Conservation (phyloP, 331 rosid species). For the Phaseolus coccineus region DNA sequence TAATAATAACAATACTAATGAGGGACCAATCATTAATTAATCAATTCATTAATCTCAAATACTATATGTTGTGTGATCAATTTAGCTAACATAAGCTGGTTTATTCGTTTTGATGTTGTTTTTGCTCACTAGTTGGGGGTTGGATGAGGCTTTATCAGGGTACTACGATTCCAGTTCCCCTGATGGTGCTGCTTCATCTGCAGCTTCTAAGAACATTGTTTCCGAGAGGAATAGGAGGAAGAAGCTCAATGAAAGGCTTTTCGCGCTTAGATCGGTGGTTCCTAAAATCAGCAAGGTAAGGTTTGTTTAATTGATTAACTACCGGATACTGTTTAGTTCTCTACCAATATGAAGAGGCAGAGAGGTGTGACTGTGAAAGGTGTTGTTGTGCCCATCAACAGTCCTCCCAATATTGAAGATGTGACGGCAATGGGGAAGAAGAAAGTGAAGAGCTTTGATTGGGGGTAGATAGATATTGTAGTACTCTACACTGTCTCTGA, state of each 20-base stretch:
- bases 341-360: too few relatives aligned
- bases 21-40: neutral
- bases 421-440: too few relatives aligned
- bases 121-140: slow-evolving; percentile 64
- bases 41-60: neutral
- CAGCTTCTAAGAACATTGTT: slow-evolving; percentile 85
- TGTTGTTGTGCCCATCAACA: too few relatives aligned
- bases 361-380: too few relatives aligned
- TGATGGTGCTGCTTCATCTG: slow-evolving; percentile 81
- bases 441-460: too few relatives aligned
- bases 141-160: slow-evolving; percentile 78
- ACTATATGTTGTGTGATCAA: neutral
- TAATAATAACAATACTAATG: neutral
- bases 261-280: slow-evolving; percentile 94
- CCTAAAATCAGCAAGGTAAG: slow-evolving; percentile 90
- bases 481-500: too few relatives aligned
- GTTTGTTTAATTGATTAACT: neutral
- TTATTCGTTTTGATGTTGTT: neutral
- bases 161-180: slow-evolving; percentile 94
- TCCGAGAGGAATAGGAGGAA: slow-evolving; percentile 91
- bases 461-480: too few relatives aligned
- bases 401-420: too few relatives aligned
- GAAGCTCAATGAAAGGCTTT: slow-evolving; percentile 88
- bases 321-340: too few relatives aligned
- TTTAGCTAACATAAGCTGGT: neutral